These are phyloP conservation scores for Candida pseudofarinosa DNA, from an alignment of 805 yeast species.

Conservation along the genomic window DNA sequence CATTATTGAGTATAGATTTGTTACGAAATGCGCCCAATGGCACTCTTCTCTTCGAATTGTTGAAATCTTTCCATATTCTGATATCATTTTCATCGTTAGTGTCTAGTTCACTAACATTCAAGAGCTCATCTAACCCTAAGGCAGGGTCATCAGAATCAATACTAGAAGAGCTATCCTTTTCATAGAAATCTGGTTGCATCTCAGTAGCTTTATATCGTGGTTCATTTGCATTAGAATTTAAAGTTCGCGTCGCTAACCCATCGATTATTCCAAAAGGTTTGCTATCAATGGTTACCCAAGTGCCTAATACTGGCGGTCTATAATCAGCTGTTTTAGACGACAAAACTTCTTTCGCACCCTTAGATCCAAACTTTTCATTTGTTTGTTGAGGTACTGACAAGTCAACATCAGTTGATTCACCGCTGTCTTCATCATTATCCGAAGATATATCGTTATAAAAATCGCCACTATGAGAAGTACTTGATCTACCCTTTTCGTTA, in stretches of 20 bases:
- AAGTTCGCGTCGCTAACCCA: conserved; percentile 84
- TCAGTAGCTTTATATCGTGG: conserved; percentile 5
- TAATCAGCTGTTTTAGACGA: conserved; percentile 80
- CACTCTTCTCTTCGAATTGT: conserved; percentile 44
- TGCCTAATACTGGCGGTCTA: conserved; percentile 88
- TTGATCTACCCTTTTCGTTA: conserved; percentile 6
- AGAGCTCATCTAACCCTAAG: conserved; percentile 66
- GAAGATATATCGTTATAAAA: conserved; percentile 6
- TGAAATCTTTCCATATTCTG: conserved; percentile 44
- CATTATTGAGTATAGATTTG: conserved; percentile 40
- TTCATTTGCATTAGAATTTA: conserved; percentile 20
- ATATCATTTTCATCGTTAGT: conserved; percentile 60
- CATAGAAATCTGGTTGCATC: not conserved
- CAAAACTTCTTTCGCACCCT: conserved; percentile 90
- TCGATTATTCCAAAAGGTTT: conserved; percentile 93
- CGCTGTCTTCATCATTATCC: conserved; percentile 48
- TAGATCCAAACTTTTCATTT: conserved; percentile 57
- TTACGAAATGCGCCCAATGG: conserved; percentile 92
- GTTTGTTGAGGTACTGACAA: conserved; percentile 70
- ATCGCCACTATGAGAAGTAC: conserved; percentile 14
- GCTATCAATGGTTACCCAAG: conserved; percentile 77
- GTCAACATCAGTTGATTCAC: conserved; percentile 94
- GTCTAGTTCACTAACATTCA: conserved; percentile 85
- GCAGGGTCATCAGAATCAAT: conserved; percentile 31
- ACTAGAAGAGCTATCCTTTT: conserved; percentile 13